Percentiles rank a stretch among this genome's conserved stretches.
Conservation (phyloP, 352 stramenopile species). For the Globisporangium ultimum region DNA sequence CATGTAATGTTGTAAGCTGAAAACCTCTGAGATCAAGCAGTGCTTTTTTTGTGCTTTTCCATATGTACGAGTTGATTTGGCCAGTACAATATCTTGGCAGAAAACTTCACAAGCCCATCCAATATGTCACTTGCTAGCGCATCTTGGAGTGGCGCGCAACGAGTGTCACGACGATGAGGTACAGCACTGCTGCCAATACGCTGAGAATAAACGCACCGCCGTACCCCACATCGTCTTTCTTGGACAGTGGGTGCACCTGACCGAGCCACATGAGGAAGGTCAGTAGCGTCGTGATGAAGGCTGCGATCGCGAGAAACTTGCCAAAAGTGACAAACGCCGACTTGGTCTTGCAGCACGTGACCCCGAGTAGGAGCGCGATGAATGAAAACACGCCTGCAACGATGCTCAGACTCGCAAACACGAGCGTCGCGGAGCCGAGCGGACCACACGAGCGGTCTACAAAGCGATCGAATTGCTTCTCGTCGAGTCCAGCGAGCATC, state of each 20-base stretch:
- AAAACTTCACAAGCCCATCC: too few relatives aligned
- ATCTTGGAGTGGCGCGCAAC: constrained; percentile 28
- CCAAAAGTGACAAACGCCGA: constrained; percentile 48
- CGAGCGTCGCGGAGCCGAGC: constrained; percentile 41
- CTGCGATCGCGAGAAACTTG: constrained; percentile 42
- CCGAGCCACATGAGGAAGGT: constrained; percentile 58
- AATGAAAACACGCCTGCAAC: constrained; percentile 38
- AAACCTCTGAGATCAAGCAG: too few relatives aligned
- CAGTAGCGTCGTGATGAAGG: constrained; percentile 43
- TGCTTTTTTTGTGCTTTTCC: too few relatives aligned
- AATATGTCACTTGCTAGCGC: not conserved
- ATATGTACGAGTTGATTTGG: too few relatives aligned
- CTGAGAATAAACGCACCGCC: constrained; percentile 56
- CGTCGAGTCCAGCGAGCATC: constrained; percentile 42
- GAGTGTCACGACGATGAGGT: constrained; percentile 31
- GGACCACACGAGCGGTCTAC: constrained; percentile 51
- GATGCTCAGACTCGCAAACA: constrained; percentile 44
- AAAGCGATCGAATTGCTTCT: constrained; percentile 51
- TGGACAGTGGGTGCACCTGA: constrained; percentile 46
- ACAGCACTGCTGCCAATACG: constrained; percentile 45
- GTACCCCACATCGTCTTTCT: constrained; percentile 55
- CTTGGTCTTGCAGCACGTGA: constrained; percentile 74
- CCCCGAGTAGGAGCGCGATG: constrained; percentile 44
- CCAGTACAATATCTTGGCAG: too few relatives aligned
- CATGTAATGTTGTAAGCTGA: too few relatives aligned